Evolutionary conservation across 768 basidiomycete genomes (phyloP), one percentile per base, ranked within the genome.

Genomic region (Kwoniella botswanensis): DNA sequence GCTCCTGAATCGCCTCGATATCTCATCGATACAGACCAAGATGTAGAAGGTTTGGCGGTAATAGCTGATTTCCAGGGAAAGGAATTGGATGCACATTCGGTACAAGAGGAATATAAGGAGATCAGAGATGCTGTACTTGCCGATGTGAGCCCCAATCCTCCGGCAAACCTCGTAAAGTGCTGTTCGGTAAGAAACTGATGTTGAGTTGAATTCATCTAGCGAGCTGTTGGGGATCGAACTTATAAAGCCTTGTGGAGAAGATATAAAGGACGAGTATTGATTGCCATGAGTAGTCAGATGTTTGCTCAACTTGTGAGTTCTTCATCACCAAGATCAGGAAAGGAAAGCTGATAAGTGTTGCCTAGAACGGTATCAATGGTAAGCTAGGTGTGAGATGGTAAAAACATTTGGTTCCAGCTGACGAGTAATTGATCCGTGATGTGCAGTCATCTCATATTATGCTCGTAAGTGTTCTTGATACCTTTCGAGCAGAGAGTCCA

Each of bases 1-100:
- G 90, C 96, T 83, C 95, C 95, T 2, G 95, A 98, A 84, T 93
- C 92, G 71, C 95, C 94, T 41, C 86, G 94, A 89, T 98, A 92
- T 91, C 88, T 97, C 63, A 92, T 98, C 77, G 93, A 97, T 79
- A 90, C 88, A 18, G 92, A 92, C 76, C 87, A 89, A 82, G 93
- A 97, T 78, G 88, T 85, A 2, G 92, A 92, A 68, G 95, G 95
- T 22, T 87, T 95, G 87, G 87, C 85, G 10, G 92, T 97, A 54
- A 89, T 98, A 72, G 92, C 91, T 13, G 94, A 95, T 80, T 84
- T 98, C 42, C 93, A 94, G 75, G 94, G 93, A 4, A 92, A 92
- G 2, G 87, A 93, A 79, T 86, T 88, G 21, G 86, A 90, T 61
- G 86, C 94, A 77, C 82, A 87, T 9, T 77, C 87, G 26, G 94